These are phyloP conservation scores for Hansenula sp. DNA, from an alignment of 1,139 yeast genomes.

Conservation along the genomic window DNA sequence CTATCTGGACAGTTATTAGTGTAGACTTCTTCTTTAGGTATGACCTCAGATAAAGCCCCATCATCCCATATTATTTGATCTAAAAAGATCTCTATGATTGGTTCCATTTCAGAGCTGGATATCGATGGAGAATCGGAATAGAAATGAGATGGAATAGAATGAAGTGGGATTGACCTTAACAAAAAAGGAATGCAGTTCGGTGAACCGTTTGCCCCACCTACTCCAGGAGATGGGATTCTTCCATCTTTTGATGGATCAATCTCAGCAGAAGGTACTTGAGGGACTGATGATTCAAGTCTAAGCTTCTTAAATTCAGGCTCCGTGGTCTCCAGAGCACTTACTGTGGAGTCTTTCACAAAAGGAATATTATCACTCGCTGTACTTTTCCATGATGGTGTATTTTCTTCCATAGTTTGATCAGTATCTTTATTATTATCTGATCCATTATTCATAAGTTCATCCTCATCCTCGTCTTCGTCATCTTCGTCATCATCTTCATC, in stretches of 20 bases:
- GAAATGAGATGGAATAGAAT: constrained; percentile 52
- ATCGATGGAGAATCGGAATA: constrained; percentile 23
- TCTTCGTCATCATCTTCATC: constrained; percentile 16
- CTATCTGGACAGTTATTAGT: constrained; percentile 12
- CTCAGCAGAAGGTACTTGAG: constrained; percentile 1
- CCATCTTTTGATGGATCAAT: neutral
- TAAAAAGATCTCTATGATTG: constrained; percentile 28
- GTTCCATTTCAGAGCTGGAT: constrained; percentile 15
- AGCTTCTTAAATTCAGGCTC: neutral
- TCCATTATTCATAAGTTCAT: constrained; percentile 2
- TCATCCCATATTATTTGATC: constrained; percentile 43
- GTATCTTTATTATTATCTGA: neutral
- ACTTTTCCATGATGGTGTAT: neutral
- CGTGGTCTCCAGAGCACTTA: neutral
- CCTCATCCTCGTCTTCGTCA: constrained; percentile 5
- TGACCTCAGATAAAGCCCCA: constrained; percentile 23
- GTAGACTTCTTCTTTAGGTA: constrained; percentile 10
- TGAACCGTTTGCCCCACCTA: constrained; percentile 10
- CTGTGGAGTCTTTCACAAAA: neutral
- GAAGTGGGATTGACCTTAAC: constrained; percentile 54
- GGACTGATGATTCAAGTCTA: constrained; percentile 10
- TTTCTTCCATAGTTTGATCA: neutral
- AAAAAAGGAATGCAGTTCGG: constrained; percentile 60
- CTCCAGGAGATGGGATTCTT: neutral
- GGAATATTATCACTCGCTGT: neutral